A percentile compares a stretch with the other conserved stretches of the same genome.
These are phyloP conservation scores for Limonium bicolor DNA, from an alignment of 148 eudicot genomes.

Conservation along the genomic window DNA sequence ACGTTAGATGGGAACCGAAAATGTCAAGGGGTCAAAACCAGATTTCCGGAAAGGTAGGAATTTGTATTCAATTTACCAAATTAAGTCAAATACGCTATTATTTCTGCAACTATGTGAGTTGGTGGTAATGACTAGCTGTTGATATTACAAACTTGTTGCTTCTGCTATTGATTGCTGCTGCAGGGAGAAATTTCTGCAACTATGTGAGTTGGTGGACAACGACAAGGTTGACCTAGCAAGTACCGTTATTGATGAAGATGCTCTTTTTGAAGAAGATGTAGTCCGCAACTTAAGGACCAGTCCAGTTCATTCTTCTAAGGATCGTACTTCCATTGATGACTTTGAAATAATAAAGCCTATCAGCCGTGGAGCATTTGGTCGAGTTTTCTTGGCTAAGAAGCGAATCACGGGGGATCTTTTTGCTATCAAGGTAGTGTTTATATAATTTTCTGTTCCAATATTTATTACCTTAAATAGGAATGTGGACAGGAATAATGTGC, in stretches of 20 bases:
- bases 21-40: too few species aligned
- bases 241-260: slow-evolving; percentile 95
- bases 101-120: too few species aligned
- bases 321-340: slow-evolving; percentile 94
- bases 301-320: slow-evolving; percentile 79
- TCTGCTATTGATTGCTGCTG: slow-evolving; percentile 1
- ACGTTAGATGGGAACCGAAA: too few species aligned
- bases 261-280: slow-evolving; percentile 94
- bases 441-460: too few species aligned
- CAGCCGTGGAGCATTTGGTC: slow-evolving; percentile 96
- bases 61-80: too few species aligned
- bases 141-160: neutral
- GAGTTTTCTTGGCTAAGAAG: slow-evolving; percentile 90
- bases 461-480: too few species aligned
- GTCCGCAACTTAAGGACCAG: slow-evolving; percentile 88
- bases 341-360: slow-evolving; percentile 97
- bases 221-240: slow-evolving; percentile 78
- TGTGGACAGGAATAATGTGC: too few species aligned
- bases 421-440: slow-evolving; percentile 76
- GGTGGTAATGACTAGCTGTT: too few species aligned
- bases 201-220: slow-evolving; percentile 82
- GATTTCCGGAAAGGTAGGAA: too few species aligned
- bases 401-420: slow-evolving; percentile 97
- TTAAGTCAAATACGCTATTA: too few species aligned
- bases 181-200: slow-evolving; percentile 97